phyloP scores from a whole-genome alignment of 805 yeast genomes.

The Gaillardinia entomophila region DNA sequence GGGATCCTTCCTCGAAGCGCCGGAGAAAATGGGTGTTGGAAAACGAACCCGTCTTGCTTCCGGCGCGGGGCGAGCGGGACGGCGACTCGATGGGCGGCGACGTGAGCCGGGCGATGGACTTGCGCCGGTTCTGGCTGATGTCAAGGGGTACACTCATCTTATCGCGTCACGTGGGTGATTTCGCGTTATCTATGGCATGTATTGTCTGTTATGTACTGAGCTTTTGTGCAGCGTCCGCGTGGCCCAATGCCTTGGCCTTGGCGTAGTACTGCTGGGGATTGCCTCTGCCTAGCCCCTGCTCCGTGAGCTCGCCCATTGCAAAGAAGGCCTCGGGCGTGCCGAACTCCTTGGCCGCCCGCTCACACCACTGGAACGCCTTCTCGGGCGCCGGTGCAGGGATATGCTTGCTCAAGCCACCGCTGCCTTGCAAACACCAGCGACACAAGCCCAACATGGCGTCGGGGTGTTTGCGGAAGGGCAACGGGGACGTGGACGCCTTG shows the following conservation, averaged over 20 bases:
- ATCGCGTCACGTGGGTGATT: neutral
- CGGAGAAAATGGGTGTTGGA: neutral
- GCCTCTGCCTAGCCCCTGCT: constrained; percentile 24
- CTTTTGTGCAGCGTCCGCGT: constrained; percentile 19
- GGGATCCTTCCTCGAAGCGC: neutral
- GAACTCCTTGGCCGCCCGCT: constrained; percentile 35
- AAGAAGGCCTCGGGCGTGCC: constrained; percentile 32
- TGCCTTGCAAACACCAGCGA: constrained; percentile 35
- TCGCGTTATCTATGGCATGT: no score
- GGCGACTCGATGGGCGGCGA: constrained; percentile 24
- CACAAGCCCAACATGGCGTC: constrained; percentile 42
- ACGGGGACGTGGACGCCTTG: constrained; percentile 35
- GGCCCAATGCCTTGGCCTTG: constrained; percentile 31
- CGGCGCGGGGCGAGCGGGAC: constrained; percentile 5
- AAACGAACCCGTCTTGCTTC: neutral
- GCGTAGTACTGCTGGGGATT: constrained; percentile 25
- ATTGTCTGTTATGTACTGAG: no score
- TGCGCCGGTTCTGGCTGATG: constrained; percentile 13
- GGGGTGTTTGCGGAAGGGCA: constrained; percentile 34
- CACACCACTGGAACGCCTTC: constrained; percentile 38
- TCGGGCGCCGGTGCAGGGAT: constrained; percentile 32
- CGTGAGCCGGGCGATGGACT: constrained; percentile 27
- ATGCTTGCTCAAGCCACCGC: constrained; percentile 27
- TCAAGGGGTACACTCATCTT: constrained; percentile 9
- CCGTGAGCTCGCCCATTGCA: constrained; percentile 35